phyloP scores from a whole-genome alignment of 2,329 filamentous ascomycete species.

The Venturia carpophila region DNA sequence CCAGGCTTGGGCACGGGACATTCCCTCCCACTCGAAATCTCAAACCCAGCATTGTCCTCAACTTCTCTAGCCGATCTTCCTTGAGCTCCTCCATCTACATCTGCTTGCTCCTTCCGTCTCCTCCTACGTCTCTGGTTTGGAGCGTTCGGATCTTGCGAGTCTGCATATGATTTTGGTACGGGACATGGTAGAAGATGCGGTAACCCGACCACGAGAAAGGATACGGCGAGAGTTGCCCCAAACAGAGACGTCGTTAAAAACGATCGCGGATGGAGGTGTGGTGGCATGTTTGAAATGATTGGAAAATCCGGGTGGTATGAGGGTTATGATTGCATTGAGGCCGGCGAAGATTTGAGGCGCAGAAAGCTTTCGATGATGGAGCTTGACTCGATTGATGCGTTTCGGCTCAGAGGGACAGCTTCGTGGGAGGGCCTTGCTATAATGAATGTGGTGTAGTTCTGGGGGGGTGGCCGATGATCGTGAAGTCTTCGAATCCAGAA shows the following conservation, averaged over 20 bases:
- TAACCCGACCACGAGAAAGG: constrained; percentile 84
- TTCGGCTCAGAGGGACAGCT: not conserved
- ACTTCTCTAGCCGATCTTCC: constrained; percentile 19
- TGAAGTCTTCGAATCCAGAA: not conserved
- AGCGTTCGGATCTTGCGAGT: constrained; percentile 40
- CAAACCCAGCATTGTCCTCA: constrained; percentile 12
- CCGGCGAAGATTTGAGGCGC: not conserved
- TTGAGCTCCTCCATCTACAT: constrained; percentile 5
- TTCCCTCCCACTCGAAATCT: constrained; percentile 49
- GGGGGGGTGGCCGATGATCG: not conserved
- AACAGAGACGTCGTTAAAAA: constrained; percentile 91
- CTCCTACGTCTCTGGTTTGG: constrained; percentile 28
- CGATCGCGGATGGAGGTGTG: constrained; percentile 83
- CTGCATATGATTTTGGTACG: constrained; percentile 64
- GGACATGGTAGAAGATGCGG: constrained; percentile 91
- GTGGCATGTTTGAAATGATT: constrained; percentile 33
- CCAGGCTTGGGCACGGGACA: constrained; percentile 90
- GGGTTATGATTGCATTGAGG: constrained; percentile 1
- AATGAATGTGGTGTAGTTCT: not conserved
- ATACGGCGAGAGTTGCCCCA: constrained; percentile 80
- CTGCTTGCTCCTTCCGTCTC: constrained; percentile 37
- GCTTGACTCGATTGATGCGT: not conserved
- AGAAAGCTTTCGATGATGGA: not conserved
- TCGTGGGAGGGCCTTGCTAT: not conserved
- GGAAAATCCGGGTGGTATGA: constrained; percentile 19